Evolutionary conservation across 2,329 filamentous ascomycete species (phyloP).

Genomic region (Aureobasidium zeae): DNA sequence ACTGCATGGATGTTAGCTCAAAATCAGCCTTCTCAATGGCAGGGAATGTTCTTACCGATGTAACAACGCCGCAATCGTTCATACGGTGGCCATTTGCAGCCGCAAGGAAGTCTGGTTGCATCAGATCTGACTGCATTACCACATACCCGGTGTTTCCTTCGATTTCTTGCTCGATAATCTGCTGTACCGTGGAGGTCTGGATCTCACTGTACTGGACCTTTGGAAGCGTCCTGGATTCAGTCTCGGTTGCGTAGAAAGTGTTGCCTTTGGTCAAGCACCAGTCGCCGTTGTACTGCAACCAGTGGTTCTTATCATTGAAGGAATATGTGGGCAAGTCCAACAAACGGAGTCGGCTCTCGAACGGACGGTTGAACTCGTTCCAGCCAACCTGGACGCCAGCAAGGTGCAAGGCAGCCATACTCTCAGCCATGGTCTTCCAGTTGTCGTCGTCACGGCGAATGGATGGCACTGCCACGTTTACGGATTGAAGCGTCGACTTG

Average conservation of each 20-base stretch:
- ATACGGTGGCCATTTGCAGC: constrained; percentile 34
- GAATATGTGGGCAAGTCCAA: constrained; percentile 42
- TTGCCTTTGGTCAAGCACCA: constrained; percentile 27
- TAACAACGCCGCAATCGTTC: constrained; percentile 21
- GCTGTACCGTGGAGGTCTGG: constrained; percentile 31
- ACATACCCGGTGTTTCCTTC: constrained; percentile 23
- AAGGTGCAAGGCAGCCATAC: constrained; percentile 45
- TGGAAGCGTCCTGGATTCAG: too few relatives aligned
- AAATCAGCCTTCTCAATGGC: too few relatives aligned
- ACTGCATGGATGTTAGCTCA: too few relatives aligned
- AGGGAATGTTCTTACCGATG: neutral
- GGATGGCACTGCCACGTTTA: constrained; percentile 29
- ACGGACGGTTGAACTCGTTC: constrained; percentile 50
- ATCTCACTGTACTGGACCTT: constrained; percentile 14
- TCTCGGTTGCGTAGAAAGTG: too few relatives aligned
- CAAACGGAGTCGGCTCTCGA: constrained; percentile 37
- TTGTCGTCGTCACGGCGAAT: constrained; percentile 35
- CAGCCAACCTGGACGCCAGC: constrained; percentile 52
- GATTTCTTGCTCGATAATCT: constrained; percentile 30
- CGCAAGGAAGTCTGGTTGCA: constrained; percentile 31
- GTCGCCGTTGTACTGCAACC: constrained; percentile 29
- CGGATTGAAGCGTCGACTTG: constrained; percentile 26
- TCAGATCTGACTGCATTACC: constrained; percentile 33
- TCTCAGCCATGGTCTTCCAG: constrained; percentile 33
- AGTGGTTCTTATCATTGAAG: constrained; percentile 31